Evolutionary conservation across 1,284 basidiomycete species (phyloP), one percentile per base, ranked within the genome.

Genomic region (Hemileia vastatrix): DNA sequence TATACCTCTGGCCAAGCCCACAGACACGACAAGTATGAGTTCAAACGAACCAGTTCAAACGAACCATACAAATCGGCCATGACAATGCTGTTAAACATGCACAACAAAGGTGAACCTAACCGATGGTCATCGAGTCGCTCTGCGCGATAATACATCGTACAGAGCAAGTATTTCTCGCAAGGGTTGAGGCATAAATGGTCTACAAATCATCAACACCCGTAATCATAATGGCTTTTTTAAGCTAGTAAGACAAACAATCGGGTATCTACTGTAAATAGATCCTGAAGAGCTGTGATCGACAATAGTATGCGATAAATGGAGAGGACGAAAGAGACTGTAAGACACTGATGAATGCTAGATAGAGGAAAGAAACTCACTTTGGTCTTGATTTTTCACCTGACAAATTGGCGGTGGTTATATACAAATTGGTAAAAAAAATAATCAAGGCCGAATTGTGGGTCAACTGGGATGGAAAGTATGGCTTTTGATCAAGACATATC

Each of bases 241-340:
- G 58, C 58, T 60, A 48, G 47, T 62, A 52, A 62, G 59, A 62
- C 59, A 54, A 62, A 62, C 59, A 44, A 54, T 32, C 40, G 51
- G 59, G 59, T 62, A 62, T 62, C 59, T 62, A 62, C 59, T 62
- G 59, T 62, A 62, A 61, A 62, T 62, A 62, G 59, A 62, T 62
- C 59, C 59, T 62, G 59, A 62, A 62, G 59, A 62, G 59, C 59
- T 62, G 43, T 5, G 21, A 13, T n/a, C 11, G 23, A n/a, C 6
- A 43, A 19, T n/a, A 45, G 36, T n/a, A 6, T 18, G 57, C 33
- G 36, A 51, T 27, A 27, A 43, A 27, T 53, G 18, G n/a, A n/a
- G n/a, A 31, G 24, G 11, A 48, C 32, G 4, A 50, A 1, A 36
- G 6, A 21, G 27, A 24, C 24, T 24, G 4, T 2, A 3, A 11